phyloP scores from a whole-genome alignment of 768 basidiomycete genomes.

The Tylopilus rubrobrunneus region DNA sequence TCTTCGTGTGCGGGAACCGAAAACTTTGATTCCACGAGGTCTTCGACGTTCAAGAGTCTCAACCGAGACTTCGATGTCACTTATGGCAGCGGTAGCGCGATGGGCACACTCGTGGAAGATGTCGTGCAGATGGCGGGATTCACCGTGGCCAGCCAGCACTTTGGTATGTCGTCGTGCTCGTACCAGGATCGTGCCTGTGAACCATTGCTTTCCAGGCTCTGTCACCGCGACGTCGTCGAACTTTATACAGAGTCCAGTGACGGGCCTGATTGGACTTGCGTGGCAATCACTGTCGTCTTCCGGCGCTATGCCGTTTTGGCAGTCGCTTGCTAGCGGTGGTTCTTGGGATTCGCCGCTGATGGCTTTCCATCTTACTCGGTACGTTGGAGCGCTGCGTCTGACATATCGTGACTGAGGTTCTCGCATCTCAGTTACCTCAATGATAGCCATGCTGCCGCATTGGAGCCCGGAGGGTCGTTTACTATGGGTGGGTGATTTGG shows the following conservation, averaged over 20 bases:
- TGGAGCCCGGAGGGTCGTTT: constrained; percentile 73
- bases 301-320: constrained; percentile 62
- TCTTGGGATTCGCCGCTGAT: constrained; percentile 52
- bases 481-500: constrained; percentile 49
- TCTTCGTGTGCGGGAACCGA: constrained; percentile 31
- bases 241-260: constrained; percentile 46
- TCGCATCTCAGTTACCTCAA: constrained; percentile 38
- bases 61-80: constrained; percentile 34
- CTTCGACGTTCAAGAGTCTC: constrained; percentile 34
- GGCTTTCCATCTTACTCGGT: constrained; percentile 62
- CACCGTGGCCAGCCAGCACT: constrained; percentile 48
- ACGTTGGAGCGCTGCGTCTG: neutral
- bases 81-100: constrained; percentile 46
- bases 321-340: constrained; percentile 41
- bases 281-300: constrained; percentile 61
- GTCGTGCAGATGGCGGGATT: constrained; percentile 74
- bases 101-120: constrained; percentile 50
- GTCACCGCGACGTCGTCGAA: constrained; percentile 31
- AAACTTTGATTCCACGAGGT: constrained; percentile 32
- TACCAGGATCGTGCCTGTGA: neutral
- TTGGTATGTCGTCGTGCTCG: constrained; percentile 40
- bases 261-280: constrained; percentile 74
- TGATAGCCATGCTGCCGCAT: constrained; percentile 31
- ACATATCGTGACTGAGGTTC: neutral
- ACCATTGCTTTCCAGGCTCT: constrained; percentile 28